Evolutionary conservation across 306 rosid species (phyloP), one percentile per base, ranked within the genome.

Genomic region (Oxytropis ochrocephala): DNA sequence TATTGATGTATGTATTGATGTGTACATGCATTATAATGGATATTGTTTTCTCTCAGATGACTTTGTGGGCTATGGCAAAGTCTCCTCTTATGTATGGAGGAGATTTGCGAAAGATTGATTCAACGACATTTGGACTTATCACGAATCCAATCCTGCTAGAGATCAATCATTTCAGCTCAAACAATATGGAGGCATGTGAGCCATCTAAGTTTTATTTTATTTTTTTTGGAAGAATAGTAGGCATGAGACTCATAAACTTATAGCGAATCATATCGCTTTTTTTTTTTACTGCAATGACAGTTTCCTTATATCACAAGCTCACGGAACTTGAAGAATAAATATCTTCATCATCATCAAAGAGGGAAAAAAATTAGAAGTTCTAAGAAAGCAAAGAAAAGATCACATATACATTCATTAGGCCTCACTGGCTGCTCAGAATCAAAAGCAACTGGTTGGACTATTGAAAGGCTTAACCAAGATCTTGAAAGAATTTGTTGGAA

Each of bases 1-100:
- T 27, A 51, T 39, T 61, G 61, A 41, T 18, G 27, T 56, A 64
- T 65, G 30, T 32, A 33, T 3, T 50, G n/a, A 48, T 55, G 29
- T 24, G 29, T 24, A 24, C 29, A 24, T 24, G 29, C 3, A 24
- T 24, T 24, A 24, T 24, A 24, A 24, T 24, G 29, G 3, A 24
- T 24, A 24, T 48, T 41, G 72, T 52, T 14, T 50, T 61, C 64
- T 81, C 55, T 49, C 88, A 94, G 99, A 81, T 91, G 85, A 91
- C 95, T 62, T 70, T 94, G 74, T 94, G 99, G 97, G 79, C 91
- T 58, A 78, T 94, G 79, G 89, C 99, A 39, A 94, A 84, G 81
- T 94, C 99, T 84, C 99, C 99, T 69, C 86, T 94, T 55, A 94
- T 91, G 96, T 94, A 63, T 81, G 99, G 99, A 19, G 99, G 99